phyloP scores from a whole-genome alignment of 805 yeast species.

The Candida xyloterini region DNA sequence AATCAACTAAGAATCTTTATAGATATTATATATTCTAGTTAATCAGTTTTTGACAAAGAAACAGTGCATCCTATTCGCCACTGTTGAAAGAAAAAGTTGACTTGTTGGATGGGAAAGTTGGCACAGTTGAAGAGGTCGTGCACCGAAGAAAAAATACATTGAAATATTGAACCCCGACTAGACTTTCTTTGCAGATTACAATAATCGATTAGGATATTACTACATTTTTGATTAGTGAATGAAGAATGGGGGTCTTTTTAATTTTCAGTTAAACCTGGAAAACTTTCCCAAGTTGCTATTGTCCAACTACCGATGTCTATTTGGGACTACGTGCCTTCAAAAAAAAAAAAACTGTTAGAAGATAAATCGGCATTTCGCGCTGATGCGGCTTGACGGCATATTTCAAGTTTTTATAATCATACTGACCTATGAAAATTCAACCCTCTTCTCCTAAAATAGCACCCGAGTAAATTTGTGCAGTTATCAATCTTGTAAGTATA shows the following conservation, averaged over 20 bases:
- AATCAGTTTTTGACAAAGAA: slow-evolving; percentile 8
- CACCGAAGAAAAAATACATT: background rate
- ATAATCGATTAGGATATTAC: too few species aligned
- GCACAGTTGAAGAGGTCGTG: slow-evolving; percentile 9
- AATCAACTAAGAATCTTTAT: background rate
- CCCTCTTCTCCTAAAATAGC: slow-evolving; percentile 2
- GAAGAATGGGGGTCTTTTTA: too few species aligned
- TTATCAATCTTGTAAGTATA: background rate
- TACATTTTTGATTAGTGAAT: too few species aligned
- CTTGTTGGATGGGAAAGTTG: slow-evolving; percentile 8
- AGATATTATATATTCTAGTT: background rate
- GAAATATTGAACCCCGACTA: background rate
- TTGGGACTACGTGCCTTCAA: slow-evolving; percentile 1
- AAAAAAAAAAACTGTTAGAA: slow-evolving; percentile 1
- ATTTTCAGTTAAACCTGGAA: too few species aligned
- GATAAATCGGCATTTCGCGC: background rate
- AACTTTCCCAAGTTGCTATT: too few species aligned
- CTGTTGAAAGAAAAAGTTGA: slow-evolving; percentile 14
- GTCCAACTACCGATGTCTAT: too few species aligned
- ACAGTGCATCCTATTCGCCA: slow-evolving; percentile 8
- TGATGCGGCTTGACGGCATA: slow-evolving; percentile 1
- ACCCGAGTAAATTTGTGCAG: background rate
- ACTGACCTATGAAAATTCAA: slow-evolving; percentile 1
- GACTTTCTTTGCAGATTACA: background rate
- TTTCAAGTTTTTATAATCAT: background rate